Evolutionary conservation across 306 rosid species (phyloP), one percentile per base, ranked within the genome.

Genomic region (Prosopis cineraria): DNA sequence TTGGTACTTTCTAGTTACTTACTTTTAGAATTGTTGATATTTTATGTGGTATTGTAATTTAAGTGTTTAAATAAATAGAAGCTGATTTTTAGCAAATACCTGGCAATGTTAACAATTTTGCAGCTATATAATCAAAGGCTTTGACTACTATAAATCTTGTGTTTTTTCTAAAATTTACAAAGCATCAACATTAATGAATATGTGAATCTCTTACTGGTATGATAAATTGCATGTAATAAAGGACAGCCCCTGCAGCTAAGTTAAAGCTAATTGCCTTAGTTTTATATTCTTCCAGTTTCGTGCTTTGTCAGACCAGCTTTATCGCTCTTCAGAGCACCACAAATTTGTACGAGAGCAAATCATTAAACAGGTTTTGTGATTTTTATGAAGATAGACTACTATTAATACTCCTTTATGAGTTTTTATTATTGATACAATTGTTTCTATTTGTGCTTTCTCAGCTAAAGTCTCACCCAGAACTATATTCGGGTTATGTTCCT

Each of bases 241-340:
- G 52, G 14, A 25, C 78, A 25, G 40, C 56, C 19, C 9, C 19
- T 71, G 29, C 64, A 66, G 22, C 52, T 69, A 24, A 27, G 59
- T 53, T 37, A 70, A 50, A 70, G 68, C 64, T 37, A 41, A 77
- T 31, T 69, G 59, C 41, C 82, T 85, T 70, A 76, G 59, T 80
- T 75, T 65, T 37, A 48, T 77, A 43, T 80, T 83, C 70, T 84
- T 68, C 44, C 92, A 95, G 99, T 95, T 95, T 84, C 98, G 98
- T 59, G 88, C 99, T 70, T 82, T 95, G 81, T 95, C 99, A 19
- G 99, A 95, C 83, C 99, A 95, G 70, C 93, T 95, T 22, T 92
- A 95, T 70, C 97, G 99, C 36, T 91, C 99, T 76, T 79, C 93
- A 17, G 93, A 85, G 22, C 89, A 89, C 79, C 98, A 95, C 84